Percentiles rank a stretch among this genome's conserved stretches.
phyloP scores from a whole-genome alignment of 768 basidiomycete species.

The Chiua virens region DNA sequence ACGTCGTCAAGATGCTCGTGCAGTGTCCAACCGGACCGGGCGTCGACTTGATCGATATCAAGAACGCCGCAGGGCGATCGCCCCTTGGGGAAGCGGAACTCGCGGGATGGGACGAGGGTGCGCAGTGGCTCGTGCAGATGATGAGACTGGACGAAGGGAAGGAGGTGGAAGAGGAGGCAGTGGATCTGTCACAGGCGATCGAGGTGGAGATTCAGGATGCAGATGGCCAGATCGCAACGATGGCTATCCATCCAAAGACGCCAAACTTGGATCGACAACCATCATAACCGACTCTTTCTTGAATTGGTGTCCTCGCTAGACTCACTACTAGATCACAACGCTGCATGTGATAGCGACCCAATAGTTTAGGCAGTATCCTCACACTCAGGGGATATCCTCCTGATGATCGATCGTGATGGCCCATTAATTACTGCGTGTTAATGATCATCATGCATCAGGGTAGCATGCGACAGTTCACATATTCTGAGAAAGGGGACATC shows the following conservation, averaged over 20 bases:
- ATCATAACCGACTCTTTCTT: neutral
- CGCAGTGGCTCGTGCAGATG: slow-evolving; percentile 76
- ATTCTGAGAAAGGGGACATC: too few relatives aligned
- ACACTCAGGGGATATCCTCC: too few relatives aligned
- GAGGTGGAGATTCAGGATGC: slow-evolving; percentile 74
- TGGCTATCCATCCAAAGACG: slow-evolving; percentile 42
- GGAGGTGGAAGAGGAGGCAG: slow-evolving; percentile 30
- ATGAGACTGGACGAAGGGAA: slow-evolving; percentile 67
- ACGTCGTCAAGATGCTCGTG: slow-evolving; percentile 58
- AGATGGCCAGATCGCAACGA: slow-evolving; percentile 64
- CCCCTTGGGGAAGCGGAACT: slow-evolving; percentile 83
- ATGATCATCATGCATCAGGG: too few relatives aligned
- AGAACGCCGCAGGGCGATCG: slow-evolving; percentile 69
- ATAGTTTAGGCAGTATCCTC: too few relatives aligned
- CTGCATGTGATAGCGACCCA: too few relatives aligned
- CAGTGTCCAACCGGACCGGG: slow-evolving; percentile 58
- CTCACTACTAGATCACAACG: too few relatives aligned
- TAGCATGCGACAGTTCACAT: too few relatives aligned
- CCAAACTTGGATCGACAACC: neutral
- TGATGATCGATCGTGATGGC: too few relatives aligned
- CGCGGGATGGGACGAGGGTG: slow-evolving; percentile 80
- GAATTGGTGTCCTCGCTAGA: neutral
- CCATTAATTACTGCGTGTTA: too few relatives aligned
- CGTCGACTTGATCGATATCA: slow-evolving; percentile 68
- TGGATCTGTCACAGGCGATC: slow-evolving; percentile 42